These are phyloP conservation scores for Coriolopsis trogii DNA, from an alignment of 1,284 basidiomycete genomes.

Conservation along the genomic window DNA sequence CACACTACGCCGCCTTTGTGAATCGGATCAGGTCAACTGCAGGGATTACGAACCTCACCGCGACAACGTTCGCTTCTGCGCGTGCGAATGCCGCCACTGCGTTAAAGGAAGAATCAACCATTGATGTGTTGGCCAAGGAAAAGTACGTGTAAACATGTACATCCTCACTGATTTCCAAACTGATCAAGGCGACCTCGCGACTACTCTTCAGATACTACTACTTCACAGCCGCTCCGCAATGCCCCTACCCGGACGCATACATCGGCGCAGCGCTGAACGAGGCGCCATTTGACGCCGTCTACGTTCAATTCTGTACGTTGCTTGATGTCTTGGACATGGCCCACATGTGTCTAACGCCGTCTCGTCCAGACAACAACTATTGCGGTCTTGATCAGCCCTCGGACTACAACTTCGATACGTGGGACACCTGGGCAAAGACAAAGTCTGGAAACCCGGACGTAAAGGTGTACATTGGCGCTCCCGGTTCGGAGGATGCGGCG, in stretches of 20 bases:
- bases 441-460: constrained; percentile 55
- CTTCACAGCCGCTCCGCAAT: constrained; percentile 61
- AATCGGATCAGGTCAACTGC: constrained; percentile 49
- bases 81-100: constrained; percentile 2
- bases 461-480: constrained; percentile 64
- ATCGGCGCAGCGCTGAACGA: constrained; percentile 53
- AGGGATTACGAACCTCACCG: constrained; percentile 47
- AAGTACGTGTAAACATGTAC: constrained; percentile 10
- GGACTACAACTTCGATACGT: constrained; percentile 47
- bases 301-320: constrained; percentile 56
- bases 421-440: constrained; percentile 64
- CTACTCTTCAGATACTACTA: constrained; percentile 42
- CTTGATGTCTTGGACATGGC: neutral
- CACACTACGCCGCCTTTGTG: constrained; percentile 58
- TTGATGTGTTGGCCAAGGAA: constrained; percentile 12
- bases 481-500: constrained; percentile 49
- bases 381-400: constrained; percentile 44
- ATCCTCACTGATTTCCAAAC: neutral
- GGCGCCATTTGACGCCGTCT: constrained; percentile 61
- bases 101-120: constrained; percentile 5
- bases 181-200: neutral
- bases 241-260: constrained; percentile 60
- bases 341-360: neutral
- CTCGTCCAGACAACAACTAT: constrained; percentile 54
- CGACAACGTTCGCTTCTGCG: constrained; percentile 11